Evolutionary conservation across 345 rosid genomes (phyloP).

Genomic region (Sisymbrium irio): DNA sequence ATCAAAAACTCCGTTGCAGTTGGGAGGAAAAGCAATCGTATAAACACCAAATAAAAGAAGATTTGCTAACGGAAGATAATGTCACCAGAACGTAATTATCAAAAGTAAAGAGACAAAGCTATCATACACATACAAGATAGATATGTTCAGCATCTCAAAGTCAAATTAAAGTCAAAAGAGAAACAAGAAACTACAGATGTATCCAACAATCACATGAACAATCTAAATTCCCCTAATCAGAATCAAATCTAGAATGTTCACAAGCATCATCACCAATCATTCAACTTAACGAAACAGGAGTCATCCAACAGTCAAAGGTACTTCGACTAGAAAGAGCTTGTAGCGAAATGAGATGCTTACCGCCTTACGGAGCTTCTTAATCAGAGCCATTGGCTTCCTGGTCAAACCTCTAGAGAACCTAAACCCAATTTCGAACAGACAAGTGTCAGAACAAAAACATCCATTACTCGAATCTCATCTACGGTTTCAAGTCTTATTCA

Average conservation of each 20-base stretch:
- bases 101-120: no score
- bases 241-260: no score
- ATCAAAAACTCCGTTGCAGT: not conserved
- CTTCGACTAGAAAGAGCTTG: not conserved
- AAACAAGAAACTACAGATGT: not conserved
- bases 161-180: not conserved
- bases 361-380: conserved; percentile 83
- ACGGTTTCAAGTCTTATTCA: not conserved
- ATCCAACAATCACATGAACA: not conserved
- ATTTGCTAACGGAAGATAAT: no score
- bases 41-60: no score
- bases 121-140: not conserved
- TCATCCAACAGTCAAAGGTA: not conserved
- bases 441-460: not conserved
- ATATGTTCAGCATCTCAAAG: not conserved
- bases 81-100: no score
- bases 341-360: conserved; percentile 32
- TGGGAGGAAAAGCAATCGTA: not conserved
- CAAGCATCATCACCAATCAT: not conserved
- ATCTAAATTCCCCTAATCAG: not conserved
- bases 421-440: not conserved
- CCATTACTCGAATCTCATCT: not conserved
- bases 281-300: not conserved
- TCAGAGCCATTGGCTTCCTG: conserved; percentile 84
- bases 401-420: conserved; percentile 94